Evolutionary conservation across 352 stramenopile genomes (phyloP), one percentile per base, ranked within the genome.

Genomic region (Phytophthora agathidicida): DNA sequence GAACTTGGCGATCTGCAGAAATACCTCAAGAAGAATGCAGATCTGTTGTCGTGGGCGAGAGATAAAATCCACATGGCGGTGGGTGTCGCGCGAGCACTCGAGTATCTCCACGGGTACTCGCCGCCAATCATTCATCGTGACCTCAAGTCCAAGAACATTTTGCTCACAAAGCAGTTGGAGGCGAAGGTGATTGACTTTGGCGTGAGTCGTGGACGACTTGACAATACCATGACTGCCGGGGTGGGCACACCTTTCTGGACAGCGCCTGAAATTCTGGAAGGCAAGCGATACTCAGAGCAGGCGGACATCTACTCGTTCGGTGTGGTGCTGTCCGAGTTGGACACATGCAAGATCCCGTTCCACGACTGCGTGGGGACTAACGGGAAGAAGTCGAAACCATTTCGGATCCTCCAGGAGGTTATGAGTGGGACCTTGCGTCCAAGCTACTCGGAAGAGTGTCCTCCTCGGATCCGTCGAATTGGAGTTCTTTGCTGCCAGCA

Each of bases 221-320:
- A 73, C 19, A 53, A 54, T 22, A 68, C 60, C 2, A 77, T 73
- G 60, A 76, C 71, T 10, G 68, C 68, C 13, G 70, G 81, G 7
- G 70, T 71, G n/a, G 79, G 79, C 13, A 89, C 72, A 7, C 70
- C 68, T 2, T 79, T 54, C 44, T 91, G 78, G 77, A 85, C 78
- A 13, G 81, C 77, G 1, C 80, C 83, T 3, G 83, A 92, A 48
- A 75, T 91, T 13, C 57, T 91, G 3, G 47, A 75, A 19, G 75
- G 75, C 22, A 72, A 80, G 33, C 47, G 60, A 2, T 91, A 83
- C 62, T 70, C 68, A 10, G 71, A 86, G 27, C 77, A 81, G 42
- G 70, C 77, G 6, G 83, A 92, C 42, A 75, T 92, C 8, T 92
- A 89, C 60, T 82, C 74, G 10, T 87, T 88, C 50, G 81, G 80